Evolutionary conservation across 345 rosid species (phyloP).

Genomic region (Erucastrum elatum): DNA sequence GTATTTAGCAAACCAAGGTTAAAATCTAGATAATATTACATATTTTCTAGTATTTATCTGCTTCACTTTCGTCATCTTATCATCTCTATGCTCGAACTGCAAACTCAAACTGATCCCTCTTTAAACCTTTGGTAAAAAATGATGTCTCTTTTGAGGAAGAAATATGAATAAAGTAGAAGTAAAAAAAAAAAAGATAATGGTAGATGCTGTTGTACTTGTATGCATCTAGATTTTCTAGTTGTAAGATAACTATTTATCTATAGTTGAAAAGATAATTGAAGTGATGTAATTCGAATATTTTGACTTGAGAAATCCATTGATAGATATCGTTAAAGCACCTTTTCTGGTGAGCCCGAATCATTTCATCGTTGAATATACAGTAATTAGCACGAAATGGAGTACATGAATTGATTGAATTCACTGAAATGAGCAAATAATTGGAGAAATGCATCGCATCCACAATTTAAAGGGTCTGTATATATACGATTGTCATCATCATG

Average conservation of each 20-base stretch:
- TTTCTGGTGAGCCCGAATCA: not conserved
- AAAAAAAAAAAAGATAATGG: not conserved
- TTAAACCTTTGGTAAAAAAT: not conserved
- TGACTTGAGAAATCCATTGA: not conserved
- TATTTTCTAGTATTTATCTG: not conserved
- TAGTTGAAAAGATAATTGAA: not conserved
- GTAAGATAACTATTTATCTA: not conserved
- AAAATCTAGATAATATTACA: not conserved
- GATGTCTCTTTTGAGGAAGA: not conserved
- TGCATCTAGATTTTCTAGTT: not conserved
- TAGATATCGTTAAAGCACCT: not conserved
- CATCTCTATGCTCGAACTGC: not conserved
- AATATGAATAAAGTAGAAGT: not conserved
- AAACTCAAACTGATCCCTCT: not conserved
- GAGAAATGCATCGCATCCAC: not conserved
- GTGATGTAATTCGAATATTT: constrained; percentile 14
- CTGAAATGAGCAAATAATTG: not conserved
- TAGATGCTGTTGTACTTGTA: not conserved
- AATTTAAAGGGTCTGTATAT: not conserved
- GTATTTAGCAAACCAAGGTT: not conserved
- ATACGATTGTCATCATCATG: not conserved
- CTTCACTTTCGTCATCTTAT: not conserved
- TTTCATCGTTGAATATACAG: not conserved
- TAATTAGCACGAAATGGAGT: not conserved
- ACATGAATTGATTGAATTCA: not conserved